Percentiles rank a stretch among this genome's conserved stretches.
Conservation (phyloP, 352 stramenopile species). For the Phytophthora syringae region DNA sequence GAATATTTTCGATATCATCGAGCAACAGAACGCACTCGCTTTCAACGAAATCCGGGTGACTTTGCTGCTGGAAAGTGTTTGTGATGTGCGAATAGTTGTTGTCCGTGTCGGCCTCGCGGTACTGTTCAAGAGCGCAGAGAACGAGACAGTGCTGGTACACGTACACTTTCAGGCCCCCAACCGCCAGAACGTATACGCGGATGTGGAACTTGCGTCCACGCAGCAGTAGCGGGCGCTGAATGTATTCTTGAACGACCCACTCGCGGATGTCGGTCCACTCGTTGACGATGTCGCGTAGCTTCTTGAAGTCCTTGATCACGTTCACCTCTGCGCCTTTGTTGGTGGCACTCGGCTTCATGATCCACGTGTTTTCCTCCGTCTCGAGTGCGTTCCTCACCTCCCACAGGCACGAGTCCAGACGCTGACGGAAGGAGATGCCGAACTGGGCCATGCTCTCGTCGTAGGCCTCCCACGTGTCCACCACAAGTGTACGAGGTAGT, state of each 20-base stretch:
- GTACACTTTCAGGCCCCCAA: slow-evolving; percentile 69
- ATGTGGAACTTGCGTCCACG: slow-evolving; percentile 76
- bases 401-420: slow-evolving; percentile 65
- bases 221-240: slow-evolving; percentile 62
- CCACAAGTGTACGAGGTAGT: slow-evolving; percentile 60
- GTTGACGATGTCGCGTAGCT: slow-evolving; percentile 66
- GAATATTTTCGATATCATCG: slow-evolving; percentile 61
- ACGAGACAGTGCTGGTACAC: slow-evolving; percentile 72
- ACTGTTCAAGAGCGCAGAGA: slow-evolving; percentile 61
- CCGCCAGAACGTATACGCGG: slow-evolving; percentile 63
- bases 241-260: slow-evolving; percentile 70
- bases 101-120: slow-evolving; percentile 47
- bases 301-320: slow-evolving; percentile 64
- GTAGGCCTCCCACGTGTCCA: slow-evolving; percentile 78
- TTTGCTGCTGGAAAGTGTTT: slow-evolving; percentile 81
- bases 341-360: slow-evolving; percentile 77
- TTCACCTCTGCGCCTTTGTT: slow-evolving; percentile 81
- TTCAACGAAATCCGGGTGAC: slow-evolving; percentile 71
- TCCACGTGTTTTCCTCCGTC: slow-evolving; percentile 55
- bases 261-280: slow-evolving; percentile 75
- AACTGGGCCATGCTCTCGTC: slow-evolving; percentile 65
- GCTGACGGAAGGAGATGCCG: slow-evolving; percentile 62
- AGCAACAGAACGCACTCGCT: slow-evolving; percentile 71
- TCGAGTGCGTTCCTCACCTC: slow-evolving; percentile 59
- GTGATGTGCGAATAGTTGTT: slow-evolving; percentile 81